Evolutionary conservation across 2,329 filamentous ascomycete genomes (phyloP).

Genomic region (Fusarium nanum): DNA sequence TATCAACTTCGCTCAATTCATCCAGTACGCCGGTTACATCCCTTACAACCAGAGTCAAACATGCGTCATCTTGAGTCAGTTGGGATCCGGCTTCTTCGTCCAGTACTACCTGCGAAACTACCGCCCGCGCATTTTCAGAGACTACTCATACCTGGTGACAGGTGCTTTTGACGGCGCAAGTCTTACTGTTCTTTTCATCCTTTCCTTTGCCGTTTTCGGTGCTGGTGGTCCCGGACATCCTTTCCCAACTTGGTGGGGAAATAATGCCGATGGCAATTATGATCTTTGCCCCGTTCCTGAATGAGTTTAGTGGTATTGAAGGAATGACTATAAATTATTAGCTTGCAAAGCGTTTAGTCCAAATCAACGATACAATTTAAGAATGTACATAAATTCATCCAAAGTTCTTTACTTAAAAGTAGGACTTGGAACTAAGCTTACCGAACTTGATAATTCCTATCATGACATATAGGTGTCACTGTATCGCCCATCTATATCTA

Average conservation of each 20-base stretch:
- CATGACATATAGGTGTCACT: too few species aligned
- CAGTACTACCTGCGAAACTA: constrained; percentile 67
- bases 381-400: too few species aligned
- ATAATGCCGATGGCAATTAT: constrained; percentile 60
- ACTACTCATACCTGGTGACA: constrained; percentile 65
- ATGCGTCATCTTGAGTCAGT: constrained; percentile 62
- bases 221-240: constrained; percentile 57
- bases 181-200: constrained; percentile 61
- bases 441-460: too few species aligned
- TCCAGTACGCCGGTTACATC: constrained; percentile 66
- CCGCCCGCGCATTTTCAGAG: constrained; percentile 62
- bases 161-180: constrained; percentile 65
- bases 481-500: too few species aligned
- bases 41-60: constrained; percentile 67
- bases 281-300: constrained; percentile 59
- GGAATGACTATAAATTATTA: background rate
- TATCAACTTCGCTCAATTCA: constrained; percentile 65
- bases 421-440: too few species aligned
- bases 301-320: constrained; percentile 26
- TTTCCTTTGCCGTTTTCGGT: constrained; percentile 68
- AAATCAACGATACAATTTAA: too few species aligned
- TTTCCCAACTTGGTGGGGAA: constrained; percentile 67
- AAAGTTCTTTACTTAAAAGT: too few species aligned
- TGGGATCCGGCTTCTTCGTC: constrained; percentile 59
- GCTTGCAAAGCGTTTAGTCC: too few species aligned